Evolutionary conservation across 2,329 filamentous ascomycete genomes (phyloP).

Genomic region (Colletotrichum sp.): DNA sequence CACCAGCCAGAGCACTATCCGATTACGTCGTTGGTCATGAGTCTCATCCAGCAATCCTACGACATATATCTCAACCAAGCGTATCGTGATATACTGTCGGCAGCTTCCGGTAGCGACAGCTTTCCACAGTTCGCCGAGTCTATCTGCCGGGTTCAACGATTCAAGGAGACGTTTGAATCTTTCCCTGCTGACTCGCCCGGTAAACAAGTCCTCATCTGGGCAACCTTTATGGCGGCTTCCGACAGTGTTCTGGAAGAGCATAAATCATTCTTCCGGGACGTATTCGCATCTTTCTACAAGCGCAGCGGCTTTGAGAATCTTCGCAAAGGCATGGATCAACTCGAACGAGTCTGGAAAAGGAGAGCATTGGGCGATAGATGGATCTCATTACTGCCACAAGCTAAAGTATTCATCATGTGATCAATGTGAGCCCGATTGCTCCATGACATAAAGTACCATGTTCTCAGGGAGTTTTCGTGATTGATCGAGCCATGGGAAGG

Average conservation of each 20-base stretch:
- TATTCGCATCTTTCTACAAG: conserved; percentile 20
- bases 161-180: conserved; percentile 26
- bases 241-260: conserved; percentile 29
- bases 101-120: background rate
- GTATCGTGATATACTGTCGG: background rate
- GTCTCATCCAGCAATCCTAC: conserved; percentile 18
- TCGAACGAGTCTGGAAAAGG: conserved; percentile 27
- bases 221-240: conserved; percentile 29
- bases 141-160: conserved; percentile 25
- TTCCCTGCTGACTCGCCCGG: conserved; percentile 25
- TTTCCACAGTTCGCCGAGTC: conserved; percentile 1
- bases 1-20: background rate
- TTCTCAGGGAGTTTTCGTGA: background rate
- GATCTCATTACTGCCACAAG: conserved; percentile 27
- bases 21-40: conserved; percentile 4
- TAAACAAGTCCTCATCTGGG: conserved; percentile 30
- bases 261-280: conserved; percentile 25
- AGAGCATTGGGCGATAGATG: conserved; percentile 24
- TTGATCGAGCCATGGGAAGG: background rate
- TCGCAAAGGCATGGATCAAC: conserved; percentile 23
- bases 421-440: background rate
- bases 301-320: conserved; percentile 30
- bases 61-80: background rate
- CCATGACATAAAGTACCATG: background rate
- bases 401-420: conserved; percentile 29